These are phyloP conservation scores for Hanseniaspora gamundiae DNA, from an alignment of 1,139 yeast species.

Conservation along the genomic window DNA sequence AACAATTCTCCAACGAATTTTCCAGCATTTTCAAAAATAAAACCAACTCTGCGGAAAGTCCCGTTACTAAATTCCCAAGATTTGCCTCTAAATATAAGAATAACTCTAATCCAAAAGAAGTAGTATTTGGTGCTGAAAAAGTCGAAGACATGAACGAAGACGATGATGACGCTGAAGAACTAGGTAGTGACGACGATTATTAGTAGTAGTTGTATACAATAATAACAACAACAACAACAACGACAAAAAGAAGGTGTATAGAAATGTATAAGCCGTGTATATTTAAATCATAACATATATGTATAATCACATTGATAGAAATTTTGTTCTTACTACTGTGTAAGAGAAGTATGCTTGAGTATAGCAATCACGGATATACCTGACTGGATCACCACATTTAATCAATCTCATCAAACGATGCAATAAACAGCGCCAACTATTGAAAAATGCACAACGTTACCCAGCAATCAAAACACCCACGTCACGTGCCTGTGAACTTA, in stretches of 20 bases:
- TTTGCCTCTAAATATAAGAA: constrained; percentile 51
- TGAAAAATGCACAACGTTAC: too few relatives aligned
- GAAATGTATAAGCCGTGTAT: not conserved
- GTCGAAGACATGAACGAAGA: constrained; percentile 7
- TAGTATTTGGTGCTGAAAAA: constrained; percentile 4
- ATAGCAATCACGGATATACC: too few relatives aligned
- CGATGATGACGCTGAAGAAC: constrained; percentile 7
- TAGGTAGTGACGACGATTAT: constrained; percentile 1
- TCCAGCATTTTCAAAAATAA: constrained; percentile 33
- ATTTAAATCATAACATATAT: too few relatives aligned
- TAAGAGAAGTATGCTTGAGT: too few relatives aligned
- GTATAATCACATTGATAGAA: too few relatives aligned
- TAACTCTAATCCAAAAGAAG: not conserved
- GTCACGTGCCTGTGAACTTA: too few relatives aligned
- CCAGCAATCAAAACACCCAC: too few relatives aligned
- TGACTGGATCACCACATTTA: too few relatives aligned
- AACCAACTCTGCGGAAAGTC: constrained; percentile 32
- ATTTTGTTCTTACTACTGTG: too few relatives aligned
- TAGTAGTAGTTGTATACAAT: too few relatives aligned
- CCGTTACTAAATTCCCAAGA: constrained; percentile 52
- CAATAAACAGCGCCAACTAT: too few relatives aligned
- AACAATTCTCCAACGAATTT: constrained; percentile 49
- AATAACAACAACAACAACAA: not conserved
- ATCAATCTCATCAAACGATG: too few relatives aligned
- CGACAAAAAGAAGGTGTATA: not conserved